Percentiles rank a stretch among this genome's conserved stretches.
These are phyloP conservation scores for Ophiostoma australiae DNA, from an alignment of 2,329 filamentous ascomycete genomes.

Conservation along the genomic window DNA sequence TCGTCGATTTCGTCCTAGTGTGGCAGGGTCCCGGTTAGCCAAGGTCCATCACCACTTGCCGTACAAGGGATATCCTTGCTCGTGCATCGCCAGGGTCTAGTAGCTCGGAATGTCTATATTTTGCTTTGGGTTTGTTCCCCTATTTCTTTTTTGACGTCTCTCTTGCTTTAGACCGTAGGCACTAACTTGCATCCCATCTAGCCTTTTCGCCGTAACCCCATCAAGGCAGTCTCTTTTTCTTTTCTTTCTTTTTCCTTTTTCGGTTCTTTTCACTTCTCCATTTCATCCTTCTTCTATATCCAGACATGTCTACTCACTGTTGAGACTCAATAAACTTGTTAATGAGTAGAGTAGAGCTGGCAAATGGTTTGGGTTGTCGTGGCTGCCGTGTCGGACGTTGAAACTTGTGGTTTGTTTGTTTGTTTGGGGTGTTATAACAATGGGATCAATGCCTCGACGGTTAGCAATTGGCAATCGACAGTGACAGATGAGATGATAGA, in stretches of 20 bases:
- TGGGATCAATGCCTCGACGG: background rate
- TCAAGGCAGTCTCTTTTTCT: background rate
- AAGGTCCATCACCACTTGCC: background rate
- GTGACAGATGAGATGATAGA: background rate
- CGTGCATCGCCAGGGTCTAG: slow-evolving; percentile 13
- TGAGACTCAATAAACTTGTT: background rate
- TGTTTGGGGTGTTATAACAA: background rate
- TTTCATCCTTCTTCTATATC: background rate
- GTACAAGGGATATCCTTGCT: slow-evolving; percentile 17
- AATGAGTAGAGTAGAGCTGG: background rate
- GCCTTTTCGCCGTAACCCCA: background rate
- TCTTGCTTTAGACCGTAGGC: background rate
- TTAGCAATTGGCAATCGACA: background rate
- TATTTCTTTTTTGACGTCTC: background rate
- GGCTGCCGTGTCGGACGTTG: background rate
- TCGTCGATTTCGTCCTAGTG: slow-evolving; percentile 6
- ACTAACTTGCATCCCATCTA: background rate
- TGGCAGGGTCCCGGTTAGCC: slow-evolving; percentile 1
- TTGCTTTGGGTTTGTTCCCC: background rate
- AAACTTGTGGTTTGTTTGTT: background rate
- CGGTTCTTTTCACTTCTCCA: background rate
- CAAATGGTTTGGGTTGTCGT: background rate
- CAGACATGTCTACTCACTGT: background rate
- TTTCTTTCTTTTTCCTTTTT: background rate
- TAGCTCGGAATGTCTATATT: background rate